These are phyloP conservation scores for Piper betle DNA, from an alignment of 164 flowering plant species.

Conservation along the genomic window DNA sequence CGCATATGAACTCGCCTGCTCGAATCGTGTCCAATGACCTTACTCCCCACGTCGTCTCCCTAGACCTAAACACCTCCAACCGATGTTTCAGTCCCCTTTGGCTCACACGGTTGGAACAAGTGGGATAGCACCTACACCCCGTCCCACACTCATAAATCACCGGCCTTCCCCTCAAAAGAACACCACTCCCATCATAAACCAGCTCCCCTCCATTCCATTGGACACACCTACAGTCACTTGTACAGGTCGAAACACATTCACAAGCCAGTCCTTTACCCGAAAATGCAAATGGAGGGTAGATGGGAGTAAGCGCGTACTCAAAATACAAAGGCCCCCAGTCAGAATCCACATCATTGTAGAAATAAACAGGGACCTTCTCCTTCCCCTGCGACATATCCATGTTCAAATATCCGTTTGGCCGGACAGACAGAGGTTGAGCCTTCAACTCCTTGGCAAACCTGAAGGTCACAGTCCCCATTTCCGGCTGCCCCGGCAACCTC, in stretches of 20 bases:
- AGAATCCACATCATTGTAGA: slow-evolving; percentile 68
- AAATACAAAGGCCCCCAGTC: slow-evolving; percentile 45
- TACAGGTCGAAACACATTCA: slow-evolving; percentile 45
- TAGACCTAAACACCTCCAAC: slow-evolving; percentile 66
- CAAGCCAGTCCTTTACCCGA: slow-evolving; percentile 34
- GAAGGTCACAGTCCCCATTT: slow-evolving; percentile 67
- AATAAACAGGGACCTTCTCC: slow-evolving; percentile 49
- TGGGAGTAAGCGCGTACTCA: slow-evolving; percentile 42
- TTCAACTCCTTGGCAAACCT: slow-evolving; percentile 45
- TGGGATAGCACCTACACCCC: slow-evolving; percentile 52
- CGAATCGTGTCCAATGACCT: slow-evolving; percentile 64
- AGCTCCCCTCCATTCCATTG: slow-evolving; percentile 75
- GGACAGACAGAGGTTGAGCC: slow-evolving; percentile 28
- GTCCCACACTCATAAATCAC: slow-evolving; percentile 74
- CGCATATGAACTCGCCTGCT: slow-evolving; percentile 76
- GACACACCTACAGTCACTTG: slow-evolving; percentile 44
- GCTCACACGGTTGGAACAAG: slow-evolving; percentile 58
- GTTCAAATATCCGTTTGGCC: slow-evolving; percentile 52
- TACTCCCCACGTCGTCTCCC: slow-evolving; percentile 78
- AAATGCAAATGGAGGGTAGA: slow-evolving; percentile 39
- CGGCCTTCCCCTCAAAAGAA: slow-evolving; percentile 70
- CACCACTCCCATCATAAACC: slow-evolving; percentile 59
- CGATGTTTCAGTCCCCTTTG: slow-evolving; percentile 48
- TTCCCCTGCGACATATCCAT: slow-evolving; percentile 56
- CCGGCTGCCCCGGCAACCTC: slow-evolving; percentile 61